Conservation (phyloP, 352 stramenopile genomes). For the Phytophthora kernoviae region DNA sequence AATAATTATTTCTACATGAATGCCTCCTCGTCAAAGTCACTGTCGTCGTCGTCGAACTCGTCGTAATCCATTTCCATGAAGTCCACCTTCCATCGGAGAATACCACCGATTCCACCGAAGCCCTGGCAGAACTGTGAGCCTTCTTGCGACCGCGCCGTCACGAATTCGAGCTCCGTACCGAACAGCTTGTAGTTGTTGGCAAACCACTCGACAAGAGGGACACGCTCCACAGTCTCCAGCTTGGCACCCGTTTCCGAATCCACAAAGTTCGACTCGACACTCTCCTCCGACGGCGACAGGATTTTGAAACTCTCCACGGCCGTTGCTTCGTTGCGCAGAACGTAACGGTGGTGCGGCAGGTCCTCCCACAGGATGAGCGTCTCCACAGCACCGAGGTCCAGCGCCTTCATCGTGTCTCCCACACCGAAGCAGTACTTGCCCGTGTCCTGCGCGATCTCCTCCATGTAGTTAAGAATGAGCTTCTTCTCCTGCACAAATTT, state of each 20-base stretch:
- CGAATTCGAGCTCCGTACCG: constrained; percentile 98
- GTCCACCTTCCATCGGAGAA: constrained; percentile 99
- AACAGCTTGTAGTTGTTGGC: constrained; percentile 99
- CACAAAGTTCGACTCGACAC: constrained; percentile 95
- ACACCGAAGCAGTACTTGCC: constrained; percentile 99
- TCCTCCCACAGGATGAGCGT: constrained; percentile 99
- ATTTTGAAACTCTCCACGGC: constrained; percentile 85
- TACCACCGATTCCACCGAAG: constrained; percentile 99
- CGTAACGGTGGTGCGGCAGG: constrained; percentile 94
- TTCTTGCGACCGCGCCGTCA: constrained; percentile 98
- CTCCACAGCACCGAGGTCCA: constrained; percentile 98
- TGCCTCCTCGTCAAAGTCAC: constrained; percentile 85
- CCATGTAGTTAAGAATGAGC: constrained; percentile 99
- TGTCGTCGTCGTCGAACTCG: constrained; percentile 90
- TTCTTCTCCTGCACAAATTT: constrained; percentile 99
- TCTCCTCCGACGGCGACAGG: constrained; percentile 87
- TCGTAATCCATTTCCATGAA: constrained; percentile 98
- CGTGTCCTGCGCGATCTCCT: constrained; percentile 99
- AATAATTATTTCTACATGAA: constrained; percentile 90
- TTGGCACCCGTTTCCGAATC: constrained; percentile 95
- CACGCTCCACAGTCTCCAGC: constrained; percentile 97
- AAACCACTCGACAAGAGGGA: constrained; percentile 99
- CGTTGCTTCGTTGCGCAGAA: constrained; percentile 94
- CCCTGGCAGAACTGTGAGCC: constrained; percentile 99
- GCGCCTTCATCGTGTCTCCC: constrained; percentile 97